Evolutionary conservation across 1,139 yeast species (phyloP).

Genomic region (Blastobotrys indianensis): DNA sequence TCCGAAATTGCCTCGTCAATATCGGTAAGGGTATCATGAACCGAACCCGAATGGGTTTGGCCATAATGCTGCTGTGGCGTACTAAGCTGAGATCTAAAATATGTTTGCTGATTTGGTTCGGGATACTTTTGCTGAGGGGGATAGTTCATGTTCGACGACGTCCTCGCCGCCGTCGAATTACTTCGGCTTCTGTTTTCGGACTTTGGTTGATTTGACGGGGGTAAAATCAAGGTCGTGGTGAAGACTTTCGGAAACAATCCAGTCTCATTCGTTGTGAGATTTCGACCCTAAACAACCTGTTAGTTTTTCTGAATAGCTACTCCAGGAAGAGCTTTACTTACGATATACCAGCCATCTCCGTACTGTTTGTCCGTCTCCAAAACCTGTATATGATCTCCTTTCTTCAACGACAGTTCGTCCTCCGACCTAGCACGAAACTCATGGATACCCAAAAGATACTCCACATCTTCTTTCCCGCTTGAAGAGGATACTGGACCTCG

Average conservation of each 20-base stretch:
- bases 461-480: slow-evolving; percentile 15
- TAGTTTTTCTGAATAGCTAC: slow-evolving; percentile 16
- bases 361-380: slow-evolving; percentile 89
- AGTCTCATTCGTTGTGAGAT: slow-evolving; percentile 59
- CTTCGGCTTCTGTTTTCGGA: slow-evolving; percentile 9
- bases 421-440: slow-evolving; percentile 82
- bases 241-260: slow-evolving; percentile 90
- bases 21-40: slow-evolving; percentile 63
- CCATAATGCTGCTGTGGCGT: neutral
- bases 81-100: neutral
- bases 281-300: slow-evolving; percentile 50
- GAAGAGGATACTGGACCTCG: too few relatives aligned
- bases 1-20: slow-evolving; percentile 82
- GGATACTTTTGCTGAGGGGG: slow-evolving; percentile 5
- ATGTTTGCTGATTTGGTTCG: slow-evolving; percentile 6
- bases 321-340: slow-evolving; percentile 19
- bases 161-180: neutral
- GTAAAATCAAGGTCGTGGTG: slow-evolving; percentile 35
- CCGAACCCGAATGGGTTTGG: slow-evolving; percentile 32
- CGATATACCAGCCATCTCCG: slow-evolving; percentile 94
- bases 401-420: slow-evolving; percentile 73
- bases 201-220: slow-evolving; percentile 14
- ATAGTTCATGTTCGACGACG: neutral
- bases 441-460: slow-evolving; percentile 56
- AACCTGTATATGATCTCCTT: slow-evolving; percentile 85